Conservation (phyloP, 2,329 filamentous ascomycete species). For the Lachnellula arida region DNA sequence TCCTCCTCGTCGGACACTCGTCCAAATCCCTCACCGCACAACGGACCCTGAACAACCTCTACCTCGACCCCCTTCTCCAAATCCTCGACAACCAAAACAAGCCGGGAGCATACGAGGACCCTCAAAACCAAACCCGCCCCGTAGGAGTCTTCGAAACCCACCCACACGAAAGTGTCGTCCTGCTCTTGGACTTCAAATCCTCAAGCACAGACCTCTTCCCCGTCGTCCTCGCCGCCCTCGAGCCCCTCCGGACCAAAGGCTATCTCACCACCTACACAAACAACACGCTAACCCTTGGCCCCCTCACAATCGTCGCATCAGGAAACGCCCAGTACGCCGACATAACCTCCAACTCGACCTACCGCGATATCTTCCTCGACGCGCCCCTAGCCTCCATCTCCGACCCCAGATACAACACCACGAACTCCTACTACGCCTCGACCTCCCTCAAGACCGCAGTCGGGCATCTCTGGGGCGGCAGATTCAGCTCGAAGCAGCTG, state of each 20-base stretch:
- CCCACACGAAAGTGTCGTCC: constrained; percentile 31
- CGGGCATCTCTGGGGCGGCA: constrained; percentile 14
- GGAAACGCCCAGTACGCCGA: constrained; percentile 41
- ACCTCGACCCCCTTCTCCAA: constrained; percentile 53
- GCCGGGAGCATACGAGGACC: not conserved
- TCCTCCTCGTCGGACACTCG: constrained; percentile 53
- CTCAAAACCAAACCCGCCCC: constrained; percentile 42
- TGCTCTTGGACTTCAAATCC: constrained; percentile 49
- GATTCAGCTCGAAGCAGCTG: constrained; percentile 12
- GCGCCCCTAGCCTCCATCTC: constrained; percentile 34
- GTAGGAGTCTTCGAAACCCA: constrained; percentile 4
- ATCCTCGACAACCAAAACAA: constrained; percentile 49
- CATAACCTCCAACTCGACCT: constrained; percentile 34
- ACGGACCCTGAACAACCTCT: constrained; percentile 53
- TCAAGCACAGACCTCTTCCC: constrained; percentile 35
- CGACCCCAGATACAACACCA: constrained; percentile 18
- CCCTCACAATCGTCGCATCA: constrained; percentile 45
- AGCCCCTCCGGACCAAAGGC: constrained; percentile 35
- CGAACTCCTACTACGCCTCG: constrained; percentile 26
- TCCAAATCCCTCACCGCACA: constrained; percentile 44
- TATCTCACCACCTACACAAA: constrained; percentile 36
- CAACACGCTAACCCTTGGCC: constrained; percentile 22
- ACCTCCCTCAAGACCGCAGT: constrained; percentile 12
- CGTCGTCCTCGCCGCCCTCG: constrained; percentile 36
- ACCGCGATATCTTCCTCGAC: constrained; percentile 44